Evolutionary conservation across 2,329 filamentous ascomycete species (phyloP).

Genomic region (Cytospora mali): DNA sequence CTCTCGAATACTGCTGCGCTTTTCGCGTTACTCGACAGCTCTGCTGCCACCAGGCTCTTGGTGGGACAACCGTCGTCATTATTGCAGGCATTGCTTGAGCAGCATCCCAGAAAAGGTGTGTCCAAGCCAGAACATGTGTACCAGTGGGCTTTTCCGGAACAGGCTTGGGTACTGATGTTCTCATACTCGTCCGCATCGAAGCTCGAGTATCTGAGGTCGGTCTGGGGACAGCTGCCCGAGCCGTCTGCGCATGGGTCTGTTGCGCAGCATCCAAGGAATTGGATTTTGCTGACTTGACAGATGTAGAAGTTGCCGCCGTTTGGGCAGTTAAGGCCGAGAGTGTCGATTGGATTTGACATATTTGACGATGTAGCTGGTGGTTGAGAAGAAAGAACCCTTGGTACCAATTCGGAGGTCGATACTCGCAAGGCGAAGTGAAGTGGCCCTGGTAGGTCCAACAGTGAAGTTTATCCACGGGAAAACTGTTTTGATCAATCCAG

Average conservation of each 20-base stretch:
- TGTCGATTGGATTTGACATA: conserved; percentile 11
- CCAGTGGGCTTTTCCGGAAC: conserved; percentile 37
- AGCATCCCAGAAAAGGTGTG: conserved; percentile 45
- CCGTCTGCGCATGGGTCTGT: conserved; percentile 39
- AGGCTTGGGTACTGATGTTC: conserved; percentile 38
- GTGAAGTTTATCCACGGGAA: not conserved
- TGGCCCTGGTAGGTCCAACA: not conserved
- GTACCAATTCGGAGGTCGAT: not conserved
- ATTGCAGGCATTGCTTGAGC: conserved; percentile 39
- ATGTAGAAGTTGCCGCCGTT: conserved; percentile 40
- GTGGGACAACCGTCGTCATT: conserved; percentile 32
- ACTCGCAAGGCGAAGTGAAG: not conserved
- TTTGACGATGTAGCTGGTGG: not conserved
- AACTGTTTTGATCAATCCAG: not conserved
- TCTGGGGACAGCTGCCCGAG: conserved; percentile 39
- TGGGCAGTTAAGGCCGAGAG: conserved; percentile 34
- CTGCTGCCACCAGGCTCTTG: conserved; percentile 32
- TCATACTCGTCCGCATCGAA: conserved; percentile 35
- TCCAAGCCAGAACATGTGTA: conserved; percentile 37
- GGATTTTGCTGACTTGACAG: conserved; percentile 35
- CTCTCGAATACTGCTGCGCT: conserved; percentile 28
- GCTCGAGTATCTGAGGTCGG: conserved; percentile 34
- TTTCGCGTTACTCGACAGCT: conserved; percentile 30
- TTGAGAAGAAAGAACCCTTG: not conserved
- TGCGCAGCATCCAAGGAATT: conserved; percentile 46